These are phyloP conservation scores for Pseudozyma pruni DNA, from an alignment of 1,284 basidiomycete species.

Conservation along the genomic window DNA sequence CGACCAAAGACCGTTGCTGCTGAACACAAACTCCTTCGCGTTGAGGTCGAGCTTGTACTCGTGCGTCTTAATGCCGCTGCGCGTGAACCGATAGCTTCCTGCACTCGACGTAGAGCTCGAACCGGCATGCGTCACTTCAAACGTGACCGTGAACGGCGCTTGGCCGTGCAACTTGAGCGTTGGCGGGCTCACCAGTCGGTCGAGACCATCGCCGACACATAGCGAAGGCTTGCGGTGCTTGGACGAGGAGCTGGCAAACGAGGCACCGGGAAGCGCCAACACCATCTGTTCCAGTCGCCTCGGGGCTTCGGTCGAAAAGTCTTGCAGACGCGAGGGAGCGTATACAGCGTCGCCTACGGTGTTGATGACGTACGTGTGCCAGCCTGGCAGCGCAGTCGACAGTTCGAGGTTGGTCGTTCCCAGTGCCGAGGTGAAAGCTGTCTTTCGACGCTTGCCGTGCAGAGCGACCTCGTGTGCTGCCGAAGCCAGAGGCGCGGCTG, in stretches of 20 bases:
- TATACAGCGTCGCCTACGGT: slow-evolving; percentile 87
- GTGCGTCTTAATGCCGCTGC: slow-evolving; percentile 76
- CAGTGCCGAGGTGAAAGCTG: slow-evolving; percentile 84
- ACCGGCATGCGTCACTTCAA: slow-evolving; percentile 73
- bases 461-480: slow-evolving; percentile 50
- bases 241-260: slow-evolving; percentile 22
- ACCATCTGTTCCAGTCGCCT: slow-evolving; percentile 59
- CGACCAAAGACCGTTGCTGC: slow-evolving; percentile 76
- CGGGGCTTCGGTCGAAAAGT: slow-evolving; percentile 71
- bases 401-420: slow-evolving; percentile 83
- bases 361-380: slow-evolving; percentile 87
- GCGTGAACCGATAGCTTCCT: slow-evolving; percentile 69
- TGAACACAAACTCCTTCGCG: slow-evolving; percentile 81
- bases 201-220: slow-evolving; percentile 69
- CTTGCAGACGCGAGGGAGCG: slow-evolving; percentile 70
- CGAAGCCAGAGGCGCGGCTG: slow-evolving; percentile 46
- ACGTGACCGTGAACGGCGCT: slow-evolving; percentile 84
- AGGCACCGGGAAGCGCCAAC: slow-evolving; percentile 45
- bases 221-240: slow-evolving; percentile 75
- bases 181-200: slow-evolving; percentile 31
- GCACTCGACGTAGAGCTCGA: slow-evolving; percentile 65
- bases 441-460: slow-evolving; percentile 37
- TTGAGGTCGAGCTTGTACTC: slow-evolving; percentile 80
- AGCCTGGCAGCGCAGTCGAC: slow-evolving; percentile 80
- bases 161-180: slow-evolving; percentile 74